Base-by-base conservation (phyloP, 768 basidiomycete species). In the Mrakia hoshinonis region DNA sequence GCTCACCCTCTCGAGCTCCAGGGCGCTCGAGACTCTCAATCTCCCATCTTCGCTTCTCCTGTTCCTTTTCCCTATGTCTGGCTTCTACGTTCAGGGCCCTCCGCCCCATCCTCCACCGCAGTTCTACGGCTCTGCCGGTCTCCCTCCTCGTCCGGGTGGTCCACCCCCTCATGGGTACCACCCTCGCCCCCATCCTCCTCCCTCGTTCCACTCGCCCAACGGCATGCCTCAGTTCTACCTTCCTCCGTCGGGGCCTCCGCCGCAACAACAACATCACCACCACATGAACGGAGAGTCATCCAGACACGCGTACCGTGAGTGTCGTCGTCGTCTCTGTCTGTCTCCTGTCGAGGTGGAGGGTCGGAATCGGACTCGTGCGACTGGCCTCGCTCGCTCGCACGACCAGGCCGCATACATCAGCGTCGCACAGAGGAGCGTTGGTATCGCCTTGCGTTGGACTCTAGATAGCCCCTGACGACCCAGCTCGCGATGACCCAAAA, bases 331-430 rank as follows among this genome's bases (percentile, higher is more conserved):
- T 60, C 10, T 18, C 55, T 26, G 12, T 34, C 55, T 34, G 6
- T 60, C 55, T 7, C 26, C 31, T 34, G 12, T 29, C 26, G 26
- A 31, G 54, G 34, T 26, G 20, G 29, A 12, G 20, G 26, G 55
- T 31, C 22, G 29, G 18, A 61, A 61, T 34, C 58, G 58, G 34
- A 61, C 58, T 61, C 58, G 58, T 61, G 58, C 58, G 58, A 38
- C 43, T 43, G 58, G 31, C 36, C 22, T 61, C 58, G 12, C 22
- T 5, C 22, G 3, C 34, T 29, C 43, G 43, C 15, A 43, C 43
- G 7, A 15, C 43, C 15, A 6, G 15, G 43, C 43, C 43, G 43
- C 7, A 43, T 6, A 43, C 15, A 43, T 43, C 43, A 43, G 43
- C 43, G 43, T 43, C 43, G 7, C 43, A 43, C 15, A 15, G 43